A percentile compares a stretch with the other conserved stretches of the same genome.
Evolutionary conservation across 306 rosid species (phyloP).

Genomic region (Erythrophleum fordii): DNA sequence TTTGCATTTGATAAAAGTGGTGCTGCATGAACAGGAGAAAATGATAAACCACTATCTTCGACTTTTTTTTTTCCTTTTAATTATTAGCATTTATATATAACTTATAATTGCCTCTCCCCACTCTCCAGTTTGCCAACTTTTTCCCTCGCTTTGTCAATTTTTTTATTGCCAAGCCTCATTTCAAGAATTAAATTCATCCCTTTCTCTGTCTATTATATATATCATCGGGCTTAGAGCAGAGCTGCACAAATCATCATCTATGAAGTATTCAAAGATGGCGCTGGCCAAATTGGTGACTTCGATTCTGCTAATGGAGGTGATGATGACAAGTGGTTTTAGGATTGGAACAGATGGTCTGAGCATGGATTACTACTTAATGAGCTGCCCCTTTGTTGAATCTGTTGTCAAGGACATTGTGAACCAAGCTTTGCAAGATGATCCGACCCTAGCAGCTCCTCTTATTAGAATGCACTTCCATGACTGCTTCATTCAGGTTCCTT

Average conservation of each 20-base stretch:
- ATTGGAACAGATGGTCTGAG: constrained; percentile 45
- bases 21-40: constrained; percentile 28
- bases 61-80: constrained; percentile 31
- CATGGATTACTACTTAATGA: constrained; percentile 68
- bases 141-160: constrained; percentile 40
- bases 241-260: constrained; percentile 24
- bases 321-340: constrained; percentile 39
- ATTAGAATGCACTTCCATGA: constrained; percentile 90
- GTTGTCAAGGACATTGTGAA: constrained; percentile 61
- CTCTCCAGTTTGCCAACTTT: constrained; percentile 37
- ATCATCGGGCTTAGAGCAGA: neutral
- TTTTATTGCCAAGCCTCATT: constrained; percentile 12
- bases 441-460: constrained; percentile 72
- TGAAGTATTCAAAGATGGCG: constrained; percentile 40
- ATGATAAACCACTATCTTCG: constrained; percentile 49
- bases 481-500: constrained; percentile 72
- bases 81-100: constrained; percentile 38
- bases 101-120: neutral
- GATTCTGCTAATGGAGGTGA: constrained; percentile 47
- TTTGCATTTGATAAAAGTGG: constrained; percentile 34
- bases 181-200: constrained; percentile 28
- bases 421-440: constrained; percentile 67
- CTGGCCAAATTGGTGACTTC: constrained; percentile 34
- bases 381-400: constrained; percentile 68
- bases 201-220: neutral